Conservation (phyloP, 1,139 yeast species). For the Pichia sp. region DNA sequence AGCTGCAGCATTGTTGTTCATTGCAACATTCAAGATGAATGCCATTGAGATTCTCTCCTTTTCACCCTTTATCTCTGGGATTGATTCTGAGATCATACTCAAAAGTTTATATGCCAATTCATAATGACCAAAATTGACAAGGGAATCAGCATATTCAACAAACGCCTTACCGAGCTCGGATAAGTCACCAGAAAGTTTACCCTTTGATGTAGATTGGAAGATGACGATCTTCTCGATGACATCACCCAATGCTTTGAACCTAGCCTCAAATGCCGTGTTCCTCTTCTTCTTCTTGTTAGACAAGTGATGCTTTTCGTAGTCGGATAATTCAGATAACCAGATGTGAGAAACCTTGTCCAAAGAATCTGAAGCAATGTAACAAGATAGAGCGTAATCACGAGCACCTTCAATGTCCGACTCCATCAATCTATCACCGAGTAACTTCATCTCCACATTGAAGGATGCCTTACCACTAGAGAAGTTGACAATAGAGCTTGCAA, state of each 20-base stretch:
- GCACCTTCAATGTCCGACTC: constrained; percentile 28
- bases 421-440: constrained; percentile 68
- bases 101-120: constrained; percentile 73
- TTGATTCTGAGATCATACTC: constrained; percentile 59
- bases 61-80: constrained; percentile 54
- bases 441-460: constrained; percentile 50
- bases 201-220: constrained; percentile 44
- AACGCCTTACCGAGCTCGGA: constrained; percentile 51
- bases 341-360: constrained; percentile 71
- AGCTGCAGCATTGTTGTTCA: background rate
- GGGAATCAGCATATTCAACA: constrained; percentile 72
- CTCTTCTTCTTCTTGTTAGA: constrained; percentile 27
- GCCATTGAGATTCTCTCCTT: constrained; percentile 76
- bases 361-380: constrained; percentile 78
- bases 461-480: constrained; percentile 40
- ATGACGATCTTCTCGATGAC: constrained; percentile 81
- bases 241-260: constrained; percentile 71
- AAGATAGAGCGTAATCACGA: constrained; percentile 68
- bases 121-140: constrained; percentile 78
- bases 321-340: constrained; percentile 76
- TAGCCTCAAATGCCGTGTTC: constrained; percentile 74
- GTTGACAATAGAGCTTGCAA: constrained; percentile 63
- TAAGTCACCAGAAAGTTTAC: constrained; percentile 33
- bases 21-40: constrained; percentile 17
- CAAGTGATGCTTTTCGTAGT: constrained; percentile 45